Conservation (phyloP, 495 filamentous ascomycete genomes). For the Hypoxylon subgilvum region DNA sequence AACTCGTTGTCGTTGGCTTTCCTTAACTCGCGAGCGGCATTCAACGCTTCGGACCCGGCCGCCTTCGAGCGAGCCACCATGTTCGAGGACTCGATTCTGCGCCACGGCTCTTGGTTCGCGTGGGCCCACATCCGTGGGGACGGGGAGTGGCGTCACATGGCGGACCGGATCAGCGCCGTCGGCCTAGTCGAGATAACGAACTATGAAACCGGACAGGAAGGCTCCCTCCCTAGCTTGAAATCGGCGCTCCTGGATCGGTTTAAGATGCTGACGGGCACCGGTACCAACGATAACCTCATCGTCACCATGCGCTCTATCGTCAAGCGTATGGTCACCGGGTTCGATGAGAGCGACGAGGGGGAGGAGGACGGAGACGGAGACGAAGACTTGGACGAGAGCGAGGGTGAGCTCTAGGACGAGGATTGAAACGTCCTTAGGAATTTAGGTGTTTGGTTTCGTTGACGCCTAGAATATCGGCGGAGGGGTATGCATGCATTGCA, state of each 20-base stretch:
- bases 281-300: not conserved
- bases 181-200: slow-evolving; percentile 2
- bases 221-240: not conserved
- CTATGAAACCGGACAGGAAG: slow-evolving; percentile 11
- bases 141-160: not conserved
- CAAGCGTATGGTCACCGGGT: not conserved
- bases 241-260: not conserved
- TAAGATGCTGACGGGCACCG: not conserved
- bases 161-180: not conserved
- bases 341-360: not conserved
- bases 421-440: too few relatives aligned
- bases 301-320: not conserved
- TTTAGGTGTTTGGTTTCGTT: not conserved
- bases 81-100: slow-evolving; percentile 30
- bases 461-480: too few relatives aligned
- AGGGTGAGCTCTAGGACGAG: not conserved
- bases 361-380: not conserved
- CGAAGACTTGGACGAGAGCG: not conserved
- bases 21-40: not conserved
- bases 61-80: slow-evolving; percentile 1
- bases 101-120: slow-evolving; percentile 36
- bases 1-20: slow-evolving; percentile 1
- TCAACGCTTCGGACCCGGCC: not conserved
- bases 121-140: slow-evolving; percentile 7
- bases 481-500: too few relatives aligned